Evolutionary conservation across 306 rosid genomes (phyloP), one percentile per base, ranked within the genome.

Genomic region (Cicer judaicum): DNA sequence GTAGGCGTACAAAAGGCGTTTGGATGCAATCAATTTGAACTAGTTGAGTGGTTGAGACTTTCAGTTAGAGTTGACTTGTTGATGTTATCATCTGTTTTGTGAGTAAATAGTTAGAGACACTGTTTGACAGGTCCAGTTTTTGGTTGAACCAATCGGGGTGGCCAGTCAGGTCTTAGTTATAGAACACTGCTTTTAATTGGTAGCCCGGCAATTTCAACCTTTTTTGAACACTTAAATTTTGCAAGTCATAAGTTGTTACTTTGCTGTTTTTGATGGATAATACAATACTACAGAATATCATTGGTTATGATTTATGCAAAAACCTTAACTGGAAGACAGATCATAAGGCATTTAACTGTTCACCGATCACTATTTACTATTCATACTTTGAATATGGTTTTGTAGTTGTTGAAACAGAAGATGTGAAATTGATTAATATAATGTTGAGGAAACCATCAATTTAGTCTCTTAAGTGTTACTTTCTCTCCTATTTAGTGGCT

Each of bases 311-410:
- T 72, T 77, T 44, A 68, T 69, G 34, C 44, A n/a, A 49, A 78
- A 68, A 34, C 50, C 56, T 18, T 61, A 61, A 15, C 46, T 14
- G 53, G 16, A 69, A 54, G 47, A 29, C 10, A 34, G 15, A 44
- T 46, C 60, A 5, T 56, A 34, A 41, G 44, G 42, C 53, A 48
- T 64, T 42, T 43, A 49, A n/a, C 46, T 18, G 29, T 15, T 62
- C 42, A 48, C 14, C 2, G 0, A 29, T 29, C 34, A n/a, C 46
- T 18, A 14, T 34, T 62, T 24, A 48, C 14, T 40, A 1, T 60
- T 74, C 39, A 54, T 66, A 78, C 50, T 73, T 53, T 69, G 41
- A 60, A 55, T 41, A 57, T 69, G 11, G 44, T 69, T 59, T 74
- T 55, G 59, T 61, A 59, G 47, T 18, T 42, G 62, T 40, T 70